Evolutionary conservation across 495 filamentous ascomycete species (phyloP).

Genomic region (Annulohypoxylon bovei): DNA sequence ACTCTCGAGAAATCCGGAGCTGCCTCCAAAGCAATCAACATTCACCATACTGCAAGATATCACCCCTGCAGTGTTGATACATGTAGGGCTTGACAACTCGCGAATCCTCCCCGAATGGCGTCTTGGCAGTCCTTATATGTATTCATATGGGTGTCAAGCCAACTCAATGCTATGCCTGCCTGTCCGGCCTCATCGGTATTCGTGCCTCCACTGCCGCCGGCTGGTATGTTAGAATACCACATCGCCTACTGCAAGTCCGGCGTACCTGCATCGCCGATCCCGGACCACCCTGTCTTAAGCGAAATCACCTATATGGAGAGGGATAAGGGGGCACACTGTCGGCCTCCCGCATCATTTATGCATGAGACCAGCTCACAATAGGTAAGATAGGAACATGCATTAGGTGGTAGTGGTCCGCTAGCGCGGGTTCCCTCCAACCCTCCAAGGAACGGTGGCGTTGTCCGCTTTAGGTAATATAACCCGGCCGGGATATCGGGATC

Average conservation of each 20-base stretch:
- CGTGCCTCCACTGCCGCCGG: conserved; percentile 31
- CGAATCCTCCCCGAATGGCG: not conserved
- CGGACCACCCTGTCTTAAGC: conserved; percentile 14
- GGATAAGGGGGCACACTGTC: not conserved
- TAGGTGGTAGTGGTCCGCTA: conserved; percentile 9
- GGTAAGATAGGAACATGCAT: conserved; percentile 18
- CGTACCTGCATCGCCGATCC: conserved; percentile 41
- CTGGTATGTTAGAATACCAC: conserved; percentile 24
- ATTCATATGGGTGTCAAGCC: conserved; percentile 1
- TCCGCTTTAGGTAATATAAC: conserved; percentile 36
- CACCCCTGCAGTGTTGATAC: conserved; percentile 15
- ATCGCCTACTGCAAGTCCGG: conserved; percentile 29
- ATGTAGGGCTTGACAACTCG: conserved; percentile 25
- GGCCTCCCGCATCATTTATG: conserved; percentile 16
- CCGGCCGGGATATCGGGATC: conserved; percentile 42
- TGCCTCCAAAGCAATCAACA: not conserved
- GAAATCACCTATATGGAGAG: conserved; percentile 15
- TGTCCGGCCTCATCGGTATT: conserved; percentile 29
- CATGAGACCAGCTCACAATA: conserved; percentile 4
- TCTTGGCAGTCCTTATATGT: conserved; percentile 35
- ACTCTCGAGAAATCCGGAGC: not conserved
- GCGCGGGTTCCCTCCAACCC: conserved; percentile 17
- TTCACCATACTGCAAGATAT: not conserved
- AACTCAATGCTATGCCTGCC: not conserved
- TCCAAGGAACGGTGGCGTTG: conserved; percentile 14